Conservation (phyloP, 2,329 filamentous ascomycete species). For the Nigrospora oryzae region DNA sequence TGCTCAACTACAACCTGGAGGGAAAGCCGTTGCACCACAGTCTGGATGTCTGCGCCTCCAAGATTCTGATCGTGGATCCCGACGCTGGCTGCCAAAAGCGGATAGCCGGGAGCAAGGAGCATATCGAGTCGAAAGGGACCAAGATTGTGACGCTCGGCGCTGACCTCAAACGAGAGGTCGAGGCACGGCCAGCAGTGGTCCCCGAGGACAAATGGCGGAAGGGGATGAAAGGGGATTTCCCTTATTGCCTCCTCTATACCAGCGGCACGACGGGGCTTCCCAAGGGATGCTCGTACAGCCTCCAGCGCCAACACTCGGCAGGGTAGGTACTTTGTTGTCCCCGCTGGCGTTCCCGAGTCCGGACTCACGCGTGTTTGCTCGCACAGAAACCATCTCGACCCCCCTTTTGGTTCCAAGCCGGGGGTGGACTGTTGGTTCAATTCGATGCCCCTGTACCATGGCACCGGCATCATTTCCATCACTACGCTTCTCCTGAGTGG, state of each 20-base stretch:
- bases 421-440: conserved; percentile 54
- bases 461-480: conserved; percentile 52
- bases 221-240: conserved; percentile 37
- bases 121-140: conserved; percentile 40
- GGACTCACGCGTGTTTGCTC: too few species aligned
- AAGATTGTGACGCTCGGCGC: conserved; percentile 39
- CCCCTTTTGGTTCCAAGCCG: conserved; percentile 2
- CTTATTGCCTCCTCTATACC: conserved; percentile 59
- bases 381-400: background rate
- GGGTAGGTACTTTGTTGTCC: conserved; percentile 8
- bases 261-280: conserved; percentile 64
- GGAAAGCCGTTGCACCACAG: conserved; percentile 56
- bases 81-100: conserved; percentile 39
- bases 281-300: conserved; percentile 56
- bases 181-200: conserved; percentile 32
- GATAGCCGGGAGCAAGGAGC: conserved; percentile 44
- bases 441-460: conserved; percentile 67
- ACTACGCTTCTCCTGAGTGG: conserved; percentile 39
- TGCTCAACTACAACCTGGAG: conserved; percentile 59
- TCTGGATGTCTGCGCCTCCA: conserved; percentile 43
- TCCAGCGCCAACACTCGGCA: conserved; percentile 19
- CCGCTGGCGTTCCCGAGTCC: too few species aligned
- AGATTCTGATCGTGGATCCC: conserved; percentile 46
- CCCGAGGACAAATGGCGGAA: conserved; percentile 44
- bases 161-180: conserved; percentile 28